Base-by-base conservation (phyloP, 768 basidiomycete species). In the Naganishia vaughanmartiniae region DNA sequence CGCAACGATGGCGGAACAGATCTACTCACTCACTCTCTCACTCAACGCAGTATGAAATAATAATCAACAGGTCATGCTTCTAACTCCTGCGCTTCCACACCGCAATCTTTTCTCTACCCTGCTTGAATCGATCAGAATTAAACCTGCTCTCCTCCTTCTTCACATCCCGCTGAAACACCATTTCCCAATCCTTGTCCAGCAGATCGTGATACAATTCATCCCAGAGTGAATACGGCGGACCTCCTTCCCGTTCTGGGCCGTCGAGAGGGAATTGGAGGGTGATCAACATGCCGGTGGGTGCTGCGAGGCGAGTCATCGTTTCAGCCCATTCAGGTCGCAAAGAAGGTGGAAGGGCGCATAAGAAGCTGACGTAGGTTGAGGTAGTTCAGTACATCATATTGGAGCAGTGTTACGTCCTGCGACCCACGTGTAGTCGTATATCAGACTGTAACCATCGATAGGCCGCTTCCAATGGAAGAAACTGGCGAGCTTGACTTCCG, bases 401-500 rank as follows among this genome's bases (percentile, higher is more conserved):
- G 10, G 28, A 55, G 54, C 7, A 10, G 28, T 53, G 30, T 5
- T 7, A n/a, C 34, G 33, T 58, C 1, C n/a, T 31, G 34, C n/a
- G 26, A 74, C 77, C 66, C 53, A 76, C 78, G 79, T 80, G 58
- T 76, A 80, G 42, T 80, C 79, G 31, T 73, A 75, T 4, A 78
- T 74, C 42, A 80, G 12, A n/a, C 74, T 71, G 63, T 69, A 78
- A 12, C 65, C 68, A n/a, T 74, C 69, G 39, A 74, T 54, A 33
- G 70, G 70, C 17, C 31, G 17, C 56, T 72, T 70, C 11, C 36
- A 51, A 9, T 68, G 65, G 72, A 79, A 79, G 72, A 79, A 79
- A 51, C 76, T 73, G 4, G 53, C 72, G 15, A 66, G 51, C n/a
- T 73, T 60, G 26, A 77, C 70, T 12, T 72, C 46, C 1, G 71